Percentiles rank a stretch among this genome's conserved stretches.
phyloP scores from a whole-genome alignment of 495 filamentous ascomycete species.

The Podospora didyma region DNA sequence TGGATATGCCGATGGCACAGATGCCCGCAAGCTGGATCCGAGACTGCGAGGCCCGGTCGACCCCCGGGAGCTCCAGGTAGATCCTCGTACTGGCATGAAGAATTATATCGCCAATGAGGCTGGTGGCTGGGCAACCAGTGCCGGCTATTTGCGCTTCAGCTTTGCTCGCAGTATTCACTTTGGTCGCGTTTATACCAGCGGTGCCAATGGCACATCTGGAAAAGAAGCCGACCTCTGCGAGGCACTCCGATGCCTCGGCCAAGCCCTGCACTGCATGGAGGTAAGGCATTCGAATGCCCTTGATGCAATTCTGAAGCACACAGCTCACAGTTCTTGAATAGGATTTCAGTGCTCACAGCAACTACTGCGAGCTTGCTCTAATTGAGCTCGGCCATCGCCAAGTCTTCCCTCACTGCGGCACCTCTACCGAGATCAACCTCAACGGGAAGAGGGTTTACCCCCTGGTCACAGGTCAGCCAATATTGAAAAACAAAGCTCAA shows the following conservation, averaged over 20 bases:
- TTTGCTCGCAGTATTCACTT: constrained; percentile 83
- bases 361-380: constrained; percentile 85
- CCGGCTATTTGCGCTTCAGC: constrained; percentile 85
- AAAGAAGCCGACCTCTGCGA: constrained; percentile 86
- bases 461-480: constrained; percentile 70
- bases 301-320: not conserved
- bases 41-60: constrained; percentile 75
- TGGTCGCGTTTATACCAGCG: constrained; percentile 78
- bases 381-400: constrained; percentile 77
- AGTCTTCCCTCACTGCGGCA: constrained; percentile 86
- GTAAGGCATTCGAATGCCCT: constrained; percentile 1
- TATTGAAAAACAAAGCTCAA: not conserved
- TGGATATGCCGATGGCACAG: constrained; percentile 83
- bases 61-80: constrained; percentile 74
- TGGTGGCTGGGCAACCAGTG: constrained; percentile 79
- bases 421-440: constrained; percentile 65
- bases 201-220: constrained; percentile 55
- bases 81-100: constrained; percentile 88
- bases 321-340: not conserved
- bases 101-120: constrained; percentile 95
- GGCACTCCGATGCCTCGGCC: constrained; percentile 79
- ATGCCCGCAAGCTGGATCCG: constrained; percentile 81
- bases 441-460: constrained; percentile 75
- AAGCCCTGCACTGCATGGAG: constrained; percentile 88
- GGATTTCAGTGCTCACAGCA: constrained; percentile 93